Evolutionary conservation across 1,139 yeast species (phyloP).

Genomic region (Debaryomycetaceae sp.): DNA sequence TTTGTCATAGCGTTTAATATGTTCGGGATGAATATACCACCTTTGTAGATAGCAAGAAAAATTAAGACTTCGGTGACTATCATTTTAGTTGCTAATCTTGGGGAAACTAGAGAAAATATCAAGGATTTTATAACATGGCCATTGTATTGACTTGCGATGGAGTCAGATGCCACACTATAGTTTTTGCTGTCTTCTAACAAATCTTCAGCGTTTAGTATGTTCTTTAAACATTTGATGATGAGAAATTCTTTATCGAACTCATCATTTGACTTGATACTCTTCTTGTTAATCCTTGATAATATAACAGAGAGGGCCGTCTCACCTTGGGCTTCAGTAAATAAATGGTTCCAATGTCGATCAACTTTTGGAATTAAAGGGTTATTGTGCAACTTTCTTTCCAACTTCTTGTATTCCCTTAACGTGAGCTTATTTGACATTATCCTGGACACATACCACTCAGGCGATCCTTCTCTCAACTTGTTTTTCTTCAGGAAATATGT

Average conservation of each 20-base stretch:
- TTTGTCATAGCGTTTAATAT: slow-evolving; percentile 32
- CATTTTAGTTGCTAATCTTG: slow-evolving; percentile 39
- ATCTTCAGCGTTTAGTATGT: slow-evolving; percentile 21
- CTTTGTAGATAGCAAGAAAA: slow-evolving; percentile 29
- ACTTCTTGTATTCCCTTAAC: slow-evolving; percentile 31
- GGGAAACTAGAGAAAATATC: slow-evolving; percentile 37
- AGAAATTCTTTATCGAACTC: slow-evolving; percentile 41
- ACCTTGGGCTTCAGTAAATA: slow-evolving; percentile 39
- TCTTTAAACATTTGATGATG: slow-evolving; percentile 38
- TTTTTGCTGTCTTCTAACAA: background rate
- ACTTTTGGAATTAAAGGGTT: slow-evolving; percentile 18
- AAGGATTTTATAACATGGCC: slow-evolving; percentile 34
- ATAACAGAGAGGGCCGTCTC: slow-evolving; percentile 44
- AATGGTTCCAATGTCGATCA: slow-evolving; percentile 27
- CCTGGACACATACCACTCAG: slow-evolving; percentile 42
- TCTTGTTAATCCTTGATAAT: slow-evolving; percentile 37
- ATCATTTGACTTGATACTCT: slow-evolving; percentile 44
- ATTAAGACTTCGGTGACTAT: slow-evolving; percentile 44
- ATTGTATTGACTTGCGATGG: slow-evolving; percentile 18
- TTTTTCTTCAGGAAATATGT: slow-evolving; percentile 10
- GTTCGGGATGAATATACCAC: slow-evolving; percentile 21
- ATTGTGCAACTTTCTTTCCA: slow-evolving; percentile 32
- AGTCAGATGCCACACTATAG: background rate
- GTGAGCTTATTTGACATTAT: slow-evolving; percentile 35
- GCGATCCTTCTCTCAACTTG: slow-evolving; percentile 36